A percentile compares a stretch with the other conserved stretches of the same genome.
Evolutionary conservation across 306 rosid genomes (phyloP).

Genomic region (Trichosanthes truncata): DNA sequence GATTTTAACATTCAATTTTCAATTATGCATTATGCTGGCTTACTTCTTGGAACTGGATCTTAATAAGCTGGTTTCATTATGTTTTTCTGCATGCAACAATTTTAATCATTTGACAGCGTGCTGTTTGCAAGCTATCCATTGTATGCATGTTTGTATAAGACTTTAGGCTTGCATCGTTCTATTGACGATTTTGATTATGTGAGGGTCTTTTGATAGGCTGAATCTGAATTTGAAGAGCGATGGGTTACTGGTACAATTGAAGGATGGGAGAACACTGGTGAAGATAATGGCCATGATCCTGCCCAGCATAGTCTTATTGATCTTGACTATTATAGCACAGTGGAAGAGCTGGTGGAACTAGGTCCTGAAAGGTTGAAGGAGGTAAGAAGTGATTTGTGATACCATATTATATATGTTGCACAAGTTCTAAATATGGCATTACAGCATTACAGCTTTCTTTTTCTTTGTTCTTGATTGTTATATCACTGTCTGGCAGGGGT

Average conservation of each 20-base stretch:
- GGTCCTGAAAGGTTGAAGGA: conserved; percentile 93
- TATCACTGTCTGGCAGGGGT: conserved; percentile 40
- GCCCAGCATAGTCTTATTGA: conserved; percentile 47
- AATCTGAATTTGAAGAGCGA: conserved; percentile 68
- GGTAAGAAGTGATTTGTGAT: conserved; percentile 27
- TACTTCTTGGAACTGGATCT: neutral
- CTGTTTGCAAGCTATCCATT: neutral
- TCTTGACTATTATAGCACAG: conserved; percentile 81
- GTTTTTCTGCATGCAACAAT: neutral
- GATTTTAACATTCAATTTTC: neutral
- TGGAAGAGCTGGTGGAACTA: conserved; percentile 77
- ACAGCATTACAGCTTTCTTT: neutral
- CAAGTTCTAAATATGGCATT: neutral
- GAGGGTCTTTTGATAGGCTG: conserved; percentile 41
- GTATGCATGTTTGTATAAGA: neutral
- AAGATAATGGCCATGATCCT: conserved; percentile 52
- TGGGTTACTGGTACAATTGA: conserved; percentile 53
- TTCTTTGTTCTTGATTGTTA: neutral
- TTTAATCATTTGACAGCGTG: neutral
- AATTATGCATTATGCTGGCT: neutral
- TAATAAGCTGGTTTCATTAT: neutral
- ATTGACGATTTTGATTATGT: conserved; percentile 6
- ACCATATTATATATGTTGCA: neutral
- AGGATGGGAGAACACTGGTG: conserved; percentile 66
- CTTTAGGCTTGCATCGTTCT: neutral